Evolutionary conservation across 148 eudicot species (phyloP).

Genomic region (Vaccinium vitisidaea): DNA sequence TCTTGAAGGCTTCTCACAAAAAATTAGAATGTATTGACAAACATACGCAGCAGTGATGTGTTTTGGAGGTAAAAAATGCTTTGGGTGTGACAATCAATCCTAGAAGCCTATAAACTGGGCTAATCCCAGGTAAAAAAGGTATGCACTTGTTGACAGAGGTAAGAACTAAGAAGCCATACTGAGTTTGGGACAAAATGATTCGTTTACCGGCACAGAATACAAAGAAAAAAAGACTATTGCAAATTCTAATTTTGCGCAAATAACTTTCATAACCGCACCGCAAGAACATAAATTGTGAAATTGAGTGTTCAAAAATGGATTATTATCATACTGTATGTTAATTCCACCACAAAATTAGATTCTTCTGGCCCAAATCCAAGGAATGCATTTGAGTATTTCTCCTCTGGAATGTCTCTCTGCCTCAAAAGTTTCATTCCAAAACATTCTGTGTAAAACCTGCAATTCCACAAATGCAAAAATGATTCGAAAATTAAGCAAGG

Average conservation of each 20-base stretch:
- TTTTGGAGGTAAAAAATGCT: not conserved
- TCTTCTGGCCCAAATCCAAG: constrained; percentile 93
- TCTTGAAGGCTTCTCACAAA: not conserved
- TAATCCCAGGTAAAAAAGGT: not conserved
- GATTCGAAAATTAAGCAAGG: not conserved
- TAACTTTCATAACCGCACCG: not conserved
- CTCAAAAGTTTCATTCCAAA: constrained; percentile 92
- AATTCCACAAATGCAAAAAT: not conserved
- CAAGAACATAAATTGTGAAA: not conserved
- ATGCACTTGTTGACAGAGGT: not conserved
- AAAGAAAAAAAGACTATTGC: not conserved
- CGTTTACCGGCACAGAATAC: not conserved
- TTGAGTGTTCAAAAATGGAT: not conserved
- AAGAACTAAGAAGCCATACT: not conserved
- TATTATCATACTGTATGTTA: constrained; percentile 84
- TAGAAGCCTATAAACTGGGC: not conserved
- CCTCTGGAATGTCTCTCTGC: constrained; percentile 90
- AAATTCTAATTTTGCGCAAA: not conserved
- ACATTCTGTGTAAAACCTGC: constrained; percentile 91
- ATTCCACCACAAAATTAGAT: constrained; percentile 74
- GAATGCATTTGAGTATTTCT: constrained; percentile 90
- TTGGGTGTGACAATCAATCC: not conserved
- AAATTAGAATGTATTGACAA: not conserved
- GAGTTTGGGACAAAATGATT: not conserved
- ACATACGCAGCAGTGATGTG: not conserved